phyloP scores from a whole-genome alignment of 2,329 filamentous ascomycete genomes.

The Pyrenophora teres region DNA sequence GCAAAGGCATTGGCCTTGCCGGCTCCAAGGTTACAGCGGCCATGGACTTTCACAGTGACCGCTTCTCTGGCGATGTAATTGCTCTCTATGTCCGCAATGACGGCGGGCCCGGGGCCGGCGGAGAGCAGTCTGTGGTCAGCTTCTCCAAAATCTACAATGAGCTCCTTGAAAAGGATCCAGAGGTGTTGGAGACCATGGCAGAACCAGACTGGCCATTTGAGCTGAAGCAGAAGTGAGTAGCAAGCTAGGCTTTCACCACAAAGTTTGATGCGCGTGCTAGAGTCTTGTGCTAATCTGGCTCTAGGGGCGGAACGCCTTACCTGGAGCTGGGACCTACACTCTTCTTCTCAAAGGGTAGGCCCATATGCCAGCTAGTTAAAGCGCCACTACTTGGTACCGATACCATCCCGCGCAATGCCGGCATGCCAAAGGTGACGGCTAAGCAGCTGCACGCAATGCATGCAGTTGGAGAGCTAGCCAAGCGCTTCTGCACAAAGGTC shows the following conservation, averaged over 20 bases:
- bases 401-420: slow-evolving; percentile 34
- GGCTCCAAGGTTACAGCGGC: slow-evolving; percentile 45
- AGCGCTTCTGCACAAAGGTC: slow-evolving; percentile 36
- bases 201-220: slow-evolving; percentile 45
- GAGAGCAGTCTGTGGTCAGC: slow-evolving; percentile 41
- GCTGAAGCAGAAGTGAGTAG: slow-evolving; percentile 43
- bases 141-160: slow-evolving; percentile 47
- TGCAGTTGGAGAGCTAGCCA: slow-evolving; percentile 36
- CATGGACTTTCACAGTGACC: slow-evolving; percentile 47
- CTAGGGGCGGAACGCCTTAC: slow-evolving; percentile 35
- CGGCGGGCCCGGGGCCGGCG: slow-evolving; percentile 36
- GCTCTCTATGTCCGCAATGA: slow-evolving; percentile 44
- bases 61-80: slow-evolving; percentile 46
- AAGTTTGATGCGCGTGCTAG: no score
- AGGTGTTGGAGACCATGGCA: slow-evolving; percentile 43
- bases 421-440: slow-evolving; percentile 37
- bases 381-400: slow-evolving; percentile 45
- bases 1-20: slow-evolving; percentile 43
- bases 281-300: not conserved
- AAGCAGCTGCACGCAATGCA: slow-evolving; percentile 39
- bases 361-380: slow-evolving; percentile 46
- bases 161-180: slow-evolving; percentile 38
- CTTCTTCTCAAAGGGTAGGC: slow-evolving; percentile 43
- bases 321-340: slow-evolving; percentile 42
- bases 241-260: not conserved